Evolutionary conservation across 192 early-diverging fungal species (phyloP), one percentile per base, ranked within the genome.

Genomic region (Rhizophagus sp.): DNA sequence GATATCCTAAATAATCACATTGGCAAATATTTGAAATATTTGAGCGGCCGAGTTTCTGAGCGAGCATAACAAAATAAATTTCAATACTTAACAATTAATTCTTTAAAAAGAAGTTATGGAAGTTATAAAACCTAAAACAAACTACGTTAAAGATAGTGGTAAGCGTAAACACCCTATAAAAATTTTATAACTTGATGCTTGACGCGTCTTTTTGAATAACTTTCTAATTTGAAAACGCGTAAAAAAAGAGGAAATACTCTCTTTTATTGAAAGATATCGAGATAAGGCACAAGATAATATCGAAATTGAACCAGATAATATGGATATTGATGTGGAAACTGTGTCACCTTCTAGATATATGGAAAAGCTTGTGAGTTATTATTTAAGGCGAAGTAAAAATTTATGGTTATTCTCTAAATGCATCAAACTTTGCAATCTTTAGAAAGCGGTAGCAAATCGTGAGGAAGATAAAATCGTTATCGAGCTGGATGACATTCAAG

Each of bases 371-470:
- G 71, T 50, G 47, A 49, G 47, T 73, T 73, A 41, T 25, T 73
- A 27, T 73, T 8, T 27, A 17, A 50, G 27, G 1, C 25, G 4
- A 4, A 49, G 12, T 49, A 7, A 17, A 11, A 27, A 39, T 30
- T 19, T 50, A 15, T 47, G 44, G 11, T 12, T 47, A n/a, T 73
- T 17, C 36, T 44, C 12, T 73, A 73, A 27, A 73, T 52, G 0
- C 13, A 73, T 73, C n/a, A n/a, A 50, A 19, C 0, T 25, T 80
- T 5, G 57, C 0, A 17, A 44, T 30, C 12, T 5, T 73, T 78
- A 91, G 90, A 91, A 93, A 88, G 78, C 82, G 47, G 85, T 95
- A 73, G 88, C 90, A 9, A 85, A 95, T 83, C 87, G 92, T 57
- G 82, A 85, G 27, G 82, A 87, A 63, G 87, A 90, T 80, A 84